Conservation (phyloP, 495 filamentous ascomycete genomes). For the Podospora fimiseda region DNA sequence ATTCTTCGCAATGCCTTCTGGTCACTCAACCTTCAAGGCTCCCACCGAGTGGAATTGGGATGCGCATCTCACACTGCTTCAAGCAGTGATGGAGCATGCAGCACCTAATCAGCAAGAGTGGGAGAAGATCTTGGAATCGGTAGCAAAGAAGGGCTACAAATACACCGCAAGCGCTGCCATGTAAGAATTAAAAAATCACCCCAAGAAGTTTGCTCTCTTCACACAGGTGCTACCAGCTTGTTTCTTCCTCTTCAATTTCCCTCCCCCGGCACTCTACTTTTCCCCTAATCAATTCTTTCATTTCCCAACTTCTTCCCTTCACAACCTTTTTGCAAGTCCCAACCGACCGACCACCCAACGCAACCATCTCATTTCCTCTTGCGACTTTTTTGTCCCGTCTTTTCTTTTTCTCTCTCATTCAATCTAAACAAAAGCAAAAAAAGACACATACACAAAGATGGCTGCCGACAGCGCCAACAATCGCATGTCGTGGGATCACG, state of each 20-base stretch:
- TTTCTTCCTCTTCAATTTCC: constrained; percentile 2
- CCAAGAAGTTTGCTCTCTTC: constrained; percentile 1
- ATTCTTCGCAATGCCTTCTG: too few species aligned
- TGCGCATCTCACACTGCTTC: constrained; percentile 28
- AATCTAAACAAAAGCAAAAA: not conserved
- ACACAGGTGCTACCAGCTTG: not conserved
- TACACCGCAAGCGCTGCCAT: constrained; percentile 25
- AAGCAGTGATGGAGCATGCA: constrained; percentile 21
- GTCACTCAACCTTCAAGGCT: too few species aligned
- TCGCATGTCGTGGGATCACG: constrained; percentile 28
- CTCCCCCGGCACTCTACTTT: not conserved
- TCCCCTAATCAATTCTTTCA: not conserved
- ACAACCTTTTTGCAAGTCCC: too few species aligned
- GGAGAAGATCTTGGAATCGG: constrained; percentile 15
- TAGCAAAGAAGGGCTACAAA: constrained; percentile 18
- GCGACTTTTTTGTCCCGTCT: too few species aligned
- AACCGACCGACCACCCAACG: too few species aligned
- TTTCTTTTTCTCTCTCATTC: not conserved
- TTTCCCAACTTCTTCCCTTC: not conserved
- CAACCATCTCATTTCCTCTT: too few species aligned
- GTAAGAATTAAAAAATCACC: constrained; percentile 19
- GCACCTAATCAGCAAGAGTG: constrained; percentile 17
- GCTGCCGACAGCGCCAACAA: constrained; percentile 4
- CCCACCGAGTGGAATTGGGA: constrained; percentile 29
- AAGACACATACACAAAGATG: not conserved